Evolutionary conservation across 805 yeast genomes (phyloP).

Genomic region (Saccharomycopsis amapae): DNA sequence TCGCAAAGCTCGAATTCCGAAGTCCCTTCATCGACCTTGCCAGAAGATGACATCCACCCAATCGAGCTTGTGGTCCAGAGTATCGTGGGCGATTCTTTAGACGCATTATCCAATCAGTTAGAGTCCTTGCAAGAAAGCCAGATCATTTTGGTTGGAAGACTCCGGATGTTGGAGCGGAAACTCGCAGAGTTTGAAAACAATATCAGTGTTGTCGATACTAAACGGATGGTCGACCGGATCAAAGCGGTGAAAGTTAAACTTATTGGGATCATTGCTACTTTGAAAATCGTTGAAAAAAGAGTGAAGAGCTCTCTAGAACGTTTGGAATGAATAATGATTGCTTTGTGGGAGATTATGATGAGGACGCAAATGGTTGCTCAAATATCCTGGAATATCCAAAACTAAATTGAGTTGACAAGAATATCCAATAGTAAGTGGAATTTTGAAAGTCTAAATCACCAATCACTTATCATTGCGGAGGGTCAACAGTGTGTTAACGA

Average conservation of each 20-base stretch:
- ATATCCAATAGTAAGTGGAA: too few species aligned
- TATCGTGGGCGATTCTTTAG: constrained; percentile 19
- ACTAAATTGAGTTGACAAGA: too few species aligned
- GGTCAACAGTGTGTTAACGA: too few species aligned
- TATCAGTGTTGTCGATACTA: constrained; percentile 7
- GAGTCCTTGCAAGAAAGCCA: constrained; percentile 18
- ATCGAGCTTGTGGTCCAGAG: constrained; percentile 20
- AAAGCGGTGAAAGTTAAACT: background rate
- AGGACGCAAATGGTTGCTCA: too few species aligned
- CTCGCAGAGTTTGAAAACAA: constrained; percentile 4
- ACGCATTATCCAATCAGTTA: constrained; percentile 13
- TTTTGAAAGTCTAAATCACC: too few species aligned
- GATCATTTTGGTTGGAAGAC: constrained; percentile 11
- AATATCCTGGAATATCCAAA: too few species aligned
- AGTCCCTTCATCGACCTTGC: background rate
- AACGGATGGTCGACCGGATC: constrained; percentile 2
- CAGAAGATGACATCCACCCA: constrained; percentile 17
- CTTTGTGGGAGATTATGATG: too few species aligned
- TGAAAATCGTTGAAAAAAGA: constrained; percentile 9
- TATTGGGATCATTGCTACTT: background rate
- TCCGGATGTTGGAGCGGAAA: constrained; percentile 9
- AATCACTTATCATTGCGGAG: too few species aligned
- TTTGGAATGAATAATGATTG: too few species aligned
- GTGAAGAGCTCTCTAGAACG: background rate
- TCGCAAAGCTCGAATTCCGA: background rate